Percentiles rank a stretch among this genome's conserved stretches.
These are phyloP conservation scores for Diaporthe batatas DNA, from an alignment of 2,329 filamentous ascomycete genomes.

Conservation along the genomic window DNA sequence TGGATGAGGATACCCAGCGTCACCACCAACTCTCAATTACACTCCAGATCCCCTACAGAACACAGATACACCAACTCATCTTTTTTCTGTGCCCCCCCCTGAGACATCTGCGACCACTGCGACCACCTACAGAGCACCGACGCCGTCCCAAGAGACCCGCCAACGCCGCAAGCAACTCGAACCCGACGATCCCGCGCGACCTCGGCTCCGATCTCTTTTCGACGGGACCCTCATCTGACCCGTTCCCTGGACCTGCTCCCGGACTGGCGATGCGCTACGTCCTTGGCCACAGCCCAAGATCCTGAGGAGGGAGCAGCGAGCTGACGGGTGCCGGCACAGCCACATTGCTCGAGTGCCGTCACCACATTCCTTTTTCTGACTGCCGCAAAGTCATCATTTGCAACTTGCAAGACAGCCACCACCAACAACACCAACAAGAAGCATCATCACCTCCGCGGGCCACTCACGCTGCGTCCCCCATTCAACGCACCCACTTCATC, in stretches of 20 bases:
- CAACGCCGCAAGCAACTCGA: conserved; percentile 7
- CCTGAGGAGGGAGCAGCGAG: conserved; percentile 29
- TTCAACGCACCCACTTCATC: background rate
- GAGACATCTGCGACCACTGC: background rate
- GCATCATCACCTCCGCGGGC: conserved; percentile 5
- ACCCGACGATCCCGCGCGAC: conserved; percentile 30
- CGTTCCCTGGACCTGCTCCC: conserved; percentile 10
- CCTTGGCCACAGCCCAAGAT: conserved; percentile 14
- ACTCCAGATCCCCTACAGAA: background rate
- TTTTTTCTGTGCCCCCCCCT: background rate
- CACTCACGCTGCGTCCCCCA: background rate
- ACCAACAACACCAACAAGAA: background rate
- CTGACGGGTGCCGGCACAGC: conserved; percentile 39
- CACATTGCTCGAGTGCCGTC: conserved; percentile 23
- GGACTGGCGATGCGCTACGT: conserved; percentile 36
- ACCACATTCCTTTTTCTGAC: conserved; percentile 22
- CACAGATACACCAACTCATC: background rate
- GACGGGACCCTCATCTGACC: conserved; percentile 32
- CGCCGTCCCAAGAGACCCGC: background rate
- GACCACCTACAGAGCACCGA: conserved; percentile 9
- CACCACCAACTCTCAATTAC: conserved; percentile 8
- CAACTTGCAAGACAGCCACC: conserved; percentile 18
- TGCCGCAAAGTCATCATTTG: conserved; percentile 8
- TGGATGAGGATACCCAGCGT: conserved; percentile 8
- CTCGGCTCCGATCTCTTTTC: conserved; percentile 32